Evolutionary conservation across 345 rosid species (phyloP), one percentile per base, ranked within the genome.

Genomic region (Linum lewisii): DNA sequence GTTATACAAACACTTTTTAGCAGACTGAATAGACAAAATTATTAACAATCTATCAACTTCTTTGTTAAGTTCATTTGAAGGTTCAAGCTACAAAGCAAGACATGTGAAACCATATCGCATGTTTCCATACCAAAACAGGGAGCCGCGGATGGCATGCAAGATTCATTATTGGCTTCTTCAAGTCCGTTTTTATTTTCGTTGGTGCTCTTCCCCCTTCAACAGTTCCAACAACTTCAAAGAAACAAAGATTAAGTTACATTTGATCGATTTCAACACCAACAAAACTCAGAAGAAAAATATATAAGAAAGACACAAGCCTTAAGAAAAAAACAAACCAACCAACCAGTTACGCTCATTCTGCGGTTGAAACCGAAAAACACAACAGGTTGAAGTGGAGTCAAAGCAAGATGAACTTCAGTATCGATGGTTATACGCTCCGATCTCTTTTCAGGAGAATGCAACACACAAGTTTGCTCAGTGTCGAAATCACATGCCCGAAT

Each of bases 101-200:
- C 47, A 42, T 0, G 47, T 42, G 47, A 16, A 42, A 11, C 18
- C 15, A 11, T 29, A 42, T 11, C 13, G 47, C 15, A 6, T 11
- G 38, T 34, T 34, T 25, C 15, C 75, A n/a, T 82, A 93, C 99
- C 85, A 93, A 73, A 58, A 93, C 84, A 67, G 99, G 95, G n/a
- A 82, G 95, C 51, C 99, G 89, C 54, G 99, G 95, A 78, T 93
- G 97, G 75, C 99, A 89, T 61, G 99, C 88, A 73, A 93, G 89
- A 69, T 89, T 89, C 56, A 93, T 86, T 19, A 93, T 65, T 15
- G 97, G 99, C 75, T 84, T 93, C 81, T 93, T 93, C 78, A 93
- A 74, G 78, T 93, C 99, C 24, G 97, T 78, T 81, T 84, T 93
- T 76, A 93, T 93, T 71, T 87, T 93, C 25, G 97, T 93, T 0